phyloP scores from a whole-genome alignment of 192 early-diverging fungal genomes.

The Backusella tuberculispora region DNA sequence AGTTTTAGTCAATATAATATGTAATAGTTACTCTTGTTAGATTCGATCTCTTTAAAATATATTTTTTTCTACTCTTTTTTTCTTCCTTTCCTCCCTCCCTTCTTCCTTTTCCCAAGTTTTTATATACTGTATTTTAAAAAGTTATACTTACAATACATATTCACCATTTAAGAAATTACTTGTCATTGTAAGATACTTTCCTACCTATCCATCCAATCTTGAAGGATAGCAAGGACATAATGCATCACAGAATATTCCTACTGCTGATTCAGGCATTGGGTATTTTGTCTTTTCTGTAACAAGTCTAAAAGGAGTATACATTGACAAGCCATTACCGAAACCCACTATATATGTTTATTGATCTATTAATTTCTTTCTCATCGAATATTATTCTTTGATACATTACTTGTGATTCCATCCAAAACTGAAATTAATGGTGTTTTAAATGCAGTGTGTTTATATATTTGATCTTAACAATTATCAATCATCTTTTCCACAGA shows the following conservation, averaged over 20 bases:
- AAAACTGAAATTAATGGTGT: constrained; percentile 91
- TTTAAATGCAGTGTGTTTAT: constrained; percentile 83
- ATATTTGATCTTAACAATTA: constrained; percentile 88
- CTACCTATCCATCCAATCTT: constrained; percentile 92
- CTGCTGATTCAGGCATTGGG: constrained; percentile 96
- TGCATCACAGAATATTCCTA: constrained; percentile 96
- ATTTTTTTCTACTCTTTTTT: no score
- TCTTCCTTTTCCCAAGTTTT: not conserved
- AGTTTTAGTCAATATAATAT: no score
- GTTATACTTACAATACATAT: constrained; percentile 74
- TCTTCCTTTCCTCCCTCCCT: no score
- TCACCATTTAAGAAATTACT: constrained; percentile 75
- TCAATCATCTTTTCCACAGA: not conserved
- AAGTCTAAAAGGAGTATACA: constrained; percentile 93
- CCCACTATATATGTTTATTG: constrained; percentile 70
- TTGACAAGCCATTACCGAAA: constrained; percentile 91
- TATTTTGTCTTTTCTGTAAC: constrained; percentile 95
- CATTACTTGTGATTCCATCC: constrained; percentile 80
- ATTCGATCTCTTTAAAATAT: no score
- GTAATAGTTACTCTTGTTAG: no score
- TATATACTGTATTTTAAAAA: no score
- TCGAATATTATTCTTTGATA: not conserved
- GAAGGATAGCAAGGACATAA: constrained; percentile 94
- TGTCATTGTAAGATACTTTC: constrained; percentile 90
- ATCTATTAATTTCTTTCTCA: no score